These are phyloP conservation scores for Knoxdaviesia proteae DNA, from an alignment of 2,329 filamentous ascomycete genomes.

Conservation along the genomic window DNA sequence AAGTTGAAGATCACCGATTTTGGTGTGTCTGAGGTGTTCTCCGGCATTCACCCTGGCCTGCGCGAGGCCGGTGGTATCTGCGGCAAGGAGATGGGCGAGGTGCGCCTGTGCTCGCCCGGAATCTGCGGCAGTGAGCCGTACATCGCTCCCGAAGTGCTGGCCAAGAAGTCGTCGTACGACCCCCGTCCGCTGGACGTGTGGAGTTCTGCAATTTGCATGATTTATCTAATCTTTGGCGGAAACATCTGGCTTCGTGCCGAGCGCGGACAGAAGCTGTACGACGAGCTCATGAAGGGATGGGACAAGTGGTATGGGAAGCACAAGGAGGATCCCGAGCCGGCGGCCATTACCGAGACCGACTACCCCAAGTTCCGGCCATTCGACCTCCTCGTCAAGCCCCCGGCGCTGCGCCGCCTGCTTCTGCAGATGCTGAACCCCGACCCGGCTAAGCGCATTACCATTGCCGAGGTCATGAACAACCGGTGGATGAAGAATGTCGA, in stretches of 20 bases:
- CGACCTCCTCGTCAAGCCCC: constrained; percentile 43
- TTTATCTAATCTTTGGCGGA: constrained; percentile 53
- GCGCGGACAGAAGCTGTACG: constrained; percentile 34
- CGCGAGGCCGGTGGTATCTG: constrained; percentile 53
- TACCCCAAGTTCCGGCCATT: constrained; percentile 46
- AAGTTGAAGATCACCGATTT: constrained; percentile 85
- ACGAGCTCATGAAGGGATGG: constrained; percentile 46
- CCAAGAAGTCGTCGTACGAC: constrained; percentile 44
- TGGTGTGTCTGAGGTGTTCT: constrained; percentile 73
- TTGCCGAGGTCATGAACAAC: constrained; percentile 46
- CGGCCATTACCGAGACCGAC: constrained; percentile 28
- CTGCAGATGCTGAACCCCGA: constrained; percentile 70
- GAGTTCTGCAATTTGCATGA: constrained; percentile 66
- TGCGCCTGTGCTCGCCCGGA: constrained; percentile 54
- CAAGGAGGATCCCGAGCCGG: constrained; percentile 8
- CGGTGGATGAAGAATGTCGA: constrained; percentile 57
- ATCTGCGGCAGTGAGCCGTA: constrained; percentile 75
- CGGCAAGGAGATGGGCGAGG: constrained; percentile 48
- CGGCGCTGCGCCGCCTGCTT: constrained; percentile 47
- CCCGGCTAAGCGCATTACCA: constrained; percentile 47
- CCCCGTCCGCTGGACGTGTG: constrained; percentile 68
- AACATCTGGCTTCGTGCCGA: constrained; percentile 57
- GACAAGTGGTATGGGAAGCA: constrained; percentile 41
- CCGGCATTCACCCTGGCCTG: constrained; percentile 59
- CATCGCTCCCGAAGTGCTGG: constrained; percentile 67